Base-by-base conservation (phyloP, 768 basidiomycete species). In the Kwoniella heveanensis region DNA sequence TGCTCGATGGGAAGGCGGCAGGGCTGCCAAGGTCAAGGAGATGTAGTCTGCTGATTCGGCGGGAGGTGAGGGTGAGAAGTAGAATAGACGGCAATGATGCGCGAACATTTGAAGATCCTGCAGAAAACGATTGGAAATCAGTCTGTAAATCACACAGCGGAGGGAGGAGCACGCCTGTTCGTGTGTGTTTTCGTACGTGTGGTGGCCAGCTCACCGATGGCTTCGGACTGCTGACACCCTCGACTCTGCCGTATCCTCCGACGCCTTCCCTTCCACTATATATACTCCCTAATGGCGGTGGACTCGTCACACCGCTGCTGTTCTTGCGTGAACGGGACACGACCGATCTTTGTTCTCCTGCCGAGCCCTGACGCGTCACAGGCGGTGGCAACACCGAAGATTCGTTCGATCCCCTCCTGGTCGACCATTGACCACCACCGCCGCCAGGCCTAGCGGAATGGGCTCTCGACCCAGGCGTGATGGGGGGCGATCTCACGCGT, bases 1-100 rank as follows among this genome's bases (percentile, higher is more conserved):
- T 9, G 92, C 90, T 61, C 90, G 88, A 69, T 94, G 91, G 0
- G 90, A 87, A 1, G 91, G 86, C 7, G 89, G 88, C 2, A 92
- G 84, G 32, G 87, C 88, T 49, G 90, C 85, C 50, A 95, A 83
- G 2, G 87, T 91, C 68, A 90, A 88, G 15, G 90, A 89, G 87
- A 95, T 92, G 65, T 85, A 74, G 13, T 58, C 24, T 13, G 71
- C 51, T 1, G 76, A 70, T 19, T 68, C 69, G 37, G 58, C 37
- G n/a, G 67, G 69, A 17, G 76, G 71, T 9, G 64, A 55, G 0
- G 65, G 51, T 8, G 73, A 67, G 46, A 74, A 74, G 48, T 77
- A 77, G 52, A 74, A 70, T 13, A 63, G 56, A 1, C 69, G 62
- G 44, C 76, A 77, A 48, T 74, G 76, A 59, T 74, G 71, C 2